phyloP scores from a whole-genome alignment of 1,284 basidiomycete species.

The Ceratobasidium sp. region DNA sequence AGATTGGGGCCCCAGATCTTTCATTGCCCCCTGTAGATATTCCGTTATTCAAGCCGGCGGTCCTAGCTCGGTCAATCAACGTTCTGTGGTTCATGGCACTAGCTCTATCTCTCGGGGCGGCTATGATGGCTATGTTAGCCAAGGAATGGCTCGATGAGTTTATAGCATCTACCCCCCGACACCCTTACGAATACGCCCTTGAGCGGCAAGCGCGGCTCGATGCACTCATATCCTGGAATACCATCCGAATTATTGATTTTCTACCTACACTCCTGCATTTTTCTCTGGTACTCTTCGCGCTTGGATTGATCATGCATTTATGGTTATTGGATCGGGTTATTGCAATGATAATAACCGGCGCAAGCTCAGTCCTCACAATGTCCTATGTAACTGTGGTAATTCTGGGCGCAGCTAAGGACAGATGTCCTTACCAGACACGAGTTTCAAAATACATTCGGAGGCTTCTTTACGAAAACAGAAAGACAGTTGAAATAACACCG shows the following conservation, averaged over 20 bases:
- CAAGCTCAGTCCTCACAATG: background rate
- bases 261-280: conserved; percentile 25
- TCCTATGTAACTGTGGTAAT: background rate
- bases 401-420: background rate
- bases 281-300: conserved; percentile 7
- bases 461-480: no score
- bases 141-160: conserved; percentile 26
- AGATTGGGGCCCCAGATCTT: background rate
- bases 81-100: conserved; percentile 24
- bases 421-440: conserved; percentile 5
- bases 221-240: conserved; percentile 21
- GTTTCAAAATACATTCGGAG: conserved; percentile 10
- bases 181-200: background rate
- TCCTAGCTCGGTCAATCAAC: conserved; percentile 5
- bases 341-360: background rate
- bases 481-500: no score
- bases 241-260: conserved; percentile 9
- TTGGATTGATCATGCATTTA: conserved; percentile 6
- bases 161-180: background rate
- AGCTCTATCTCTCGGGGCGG: background rate
- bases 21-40: background rate
- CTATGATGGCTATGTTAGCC: conserved; percentile 10
- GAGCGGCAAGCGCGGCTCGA: conserved; percentile 19
- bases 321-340: conserved; percentile 3
- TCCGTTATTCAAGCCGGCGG: background rate